phyloP scores from a whole-genome alignment of 1,139 yeast genomes.

The Geotrichum carabidarum region DNA sequence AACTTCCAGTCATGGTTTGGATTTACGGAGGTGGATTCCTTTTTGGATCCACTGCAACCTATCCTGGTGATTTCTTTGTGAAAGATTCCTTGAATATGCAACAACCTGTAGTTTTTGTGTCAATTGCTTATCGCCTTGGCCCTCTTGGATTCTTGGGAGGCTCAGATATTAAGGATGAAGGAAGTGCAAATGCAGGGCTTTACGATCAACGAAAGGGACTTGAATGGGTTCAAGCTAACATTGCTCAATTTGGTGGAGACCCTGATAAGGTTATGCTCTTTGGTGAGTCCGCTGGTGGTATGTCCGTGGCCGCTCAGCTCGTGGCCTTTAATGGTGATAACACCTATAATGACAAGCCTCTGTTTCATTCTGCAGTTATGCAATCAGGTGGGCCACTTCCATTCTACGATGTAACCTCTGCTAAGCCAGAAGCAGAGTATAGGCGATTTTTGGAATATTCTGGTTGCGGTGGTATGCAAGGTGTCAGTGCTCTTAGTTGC shows the following conservation, averaged over 20 bases:
- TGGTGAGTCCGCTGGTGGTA: conserved; percentile 42
- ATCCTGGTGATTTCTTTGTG: conserved; percentile 19
- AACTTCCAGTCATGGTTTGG: conserved; percentile 31
- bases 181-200: conserved; percentile 32
- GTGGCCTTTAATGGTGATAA: conserved; percentile 25
- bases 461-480: conserved; percentile 17
- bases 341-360: conserved; percentile 22
- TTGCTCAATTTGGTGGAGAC: conserved; percentile 40
- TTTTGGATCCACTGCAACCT: conserved; percentile 24
- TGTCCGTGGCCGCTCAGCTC: conserved; percentile 34
- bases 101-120: conserved; percentile 22
- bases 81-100: conserved; percentile 21
- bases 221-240: conserved; percentile 39
- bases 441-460: conserved; percentile 16
- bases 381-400: conserved; percentile 19
- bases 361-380: conserved; percentile 33
- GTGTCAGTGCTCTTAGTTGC: conserved; percentile 19
- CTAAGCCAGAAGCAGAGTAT: conserved; percentile 22
- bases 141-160: conserved; percentile 34
- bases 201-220: conserved; percentile 38
- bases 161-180: conserved; percentile 23
- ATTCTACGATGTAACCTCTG: conserved; percentile 13
- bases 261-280: conserved; percentile 36
- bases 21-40: conserved; percentile 35
- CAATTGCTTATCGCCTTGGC: conserved; percentile 31